These are phyloP conservation scores for Rhodotorula sp. DNA, from an alignment of 1,284 basidiomycete genomes.

Conservation along the genomic window DNA sequence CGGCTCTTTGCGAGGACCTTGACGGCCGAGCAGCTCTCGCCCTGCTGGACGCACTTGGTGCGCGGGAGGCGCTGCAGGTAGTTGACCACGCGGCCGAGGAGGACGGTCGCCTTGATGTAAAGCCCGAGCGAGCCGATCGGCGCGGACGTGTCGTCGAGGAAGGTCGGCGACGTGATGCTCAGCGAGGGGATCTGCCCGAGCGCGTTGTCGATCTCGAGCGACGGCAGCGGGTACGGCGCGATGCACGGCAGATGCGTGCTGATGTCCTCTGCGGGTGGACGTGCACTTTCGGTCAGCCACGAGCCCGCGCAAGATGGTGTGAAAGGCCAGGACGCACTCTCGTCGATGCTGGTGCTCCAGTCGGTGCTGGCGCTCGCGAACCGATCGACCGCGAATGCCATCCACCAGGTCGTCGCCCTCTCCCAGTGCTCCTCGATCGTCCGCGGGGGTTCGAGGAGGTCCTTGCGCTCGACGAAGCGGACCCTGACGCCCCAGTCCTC, in stretches of 20 bases:
- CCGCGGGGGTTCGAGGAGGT: conserved; percentile 21
- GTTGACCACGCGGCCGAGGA: conserved; percentile 41
- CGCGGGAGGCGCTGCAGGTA: conserved; percentile 36
- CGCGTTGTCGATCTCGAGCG: conserved; percentile 19
- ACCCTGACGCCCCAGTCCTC: conserved; percentile 28
- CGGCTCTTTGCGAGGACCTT: conserved; percentile 12
- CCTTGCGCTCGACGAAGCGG: conserved; percentile 13
- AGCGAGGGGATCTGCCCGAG: conserved; percentile 24
- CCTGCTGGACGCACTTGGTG: conserved; percentile 6
- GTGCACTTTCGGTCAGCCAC: too few relatives aligned
- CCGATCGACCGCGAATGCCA: conserved; percentile 42
- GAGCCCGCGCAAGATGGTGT: too few relatives aligned
- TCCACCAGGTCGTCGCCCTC: conserved; percentile 36
- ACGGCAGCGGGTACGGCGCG: conserved; percentile 10
- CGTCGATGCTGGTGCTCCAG: conserved; percentile 35
- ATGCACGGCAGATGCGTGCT: conserved; percentile 35
- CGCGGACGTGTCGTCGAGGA: conserved; percentile 23
- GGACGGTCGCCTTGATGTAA: conserved; percentile 37
- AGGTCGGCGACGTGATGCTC: conserved; percentile 17
- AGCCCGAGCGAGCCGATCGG: conserved; percentile 36
- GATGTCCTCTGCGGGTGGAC: conserved; percentile 27
- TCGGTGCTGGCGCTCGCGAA: conserved; percentile 36
- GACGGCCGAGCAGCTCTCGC: conserved; percentile 14
- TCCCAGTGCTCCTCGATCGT: conserved; percentile 35
- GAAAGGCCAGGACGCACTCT: conserved; percentile 5